Base-by-base conservation (phyloP, 2,329 filamentous ascomycete species). In the Aschersonia sp. region DNA sequence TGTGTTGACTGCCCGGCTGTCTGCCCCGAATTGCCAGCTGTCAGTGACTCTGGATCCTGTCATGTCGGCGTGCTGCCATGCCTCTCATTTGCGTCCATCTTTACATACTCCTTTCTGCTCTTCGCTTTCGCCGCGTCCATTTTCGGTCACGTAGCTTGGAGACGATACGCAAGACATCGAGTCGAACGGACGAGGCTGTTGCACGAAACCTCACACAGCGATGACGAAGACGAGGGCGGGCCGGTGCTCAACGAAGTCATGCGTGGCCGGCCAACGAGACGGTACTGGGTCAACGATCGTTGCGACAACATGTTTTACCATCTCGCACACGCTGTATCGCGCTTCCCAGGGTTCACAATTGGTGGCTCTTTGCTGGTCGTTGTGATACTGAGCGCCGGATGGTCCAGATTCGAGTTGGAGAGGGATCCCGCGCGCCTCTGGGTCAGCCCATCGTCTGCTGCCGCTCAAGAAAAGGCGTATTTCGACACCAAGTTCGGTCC, bases 401-500 rank as follows among this genome's bases (percentile, higher is more conserved):
- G 88, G 87, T 69, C 92, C 50, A 78, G 79, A 43, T 98, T 98
- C 58, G 75, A 85, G n/a, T 74, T 98, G 38, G 92, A 97, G 64
- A 85, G 74, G 29, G 85, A 97, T 52, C 92, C 92, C 5, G 92
- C 94, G 9, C 81, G 85, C 45, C 71, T 98, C 6, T 98, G 92
- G 92, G 92, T 98, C n/a, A 89, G 91, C 57, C 92, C 92, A 5
- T 84, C 85, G 6, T 97, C 92, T 4, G 78, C 82, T 45, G 91
- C 94, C 28, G 92, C 92, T 0, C 77, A 88, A 60, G 91, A 98
- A 62, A 98, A 98, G 68, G 76, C 77, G 1, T 98, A 94, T 61
- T 98, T 97, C 54, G 94, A 98, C 61, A 64, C 77, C 38, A 89
- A 88, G 56, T 98, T 98, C 61, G 94, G 92, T 0, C 89, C 91